Percentiles rank a stretch among this genome's conserved stretches.
Conservation (phyloP, 345 rosid genomes). For the Populus deltoides region DNA sequence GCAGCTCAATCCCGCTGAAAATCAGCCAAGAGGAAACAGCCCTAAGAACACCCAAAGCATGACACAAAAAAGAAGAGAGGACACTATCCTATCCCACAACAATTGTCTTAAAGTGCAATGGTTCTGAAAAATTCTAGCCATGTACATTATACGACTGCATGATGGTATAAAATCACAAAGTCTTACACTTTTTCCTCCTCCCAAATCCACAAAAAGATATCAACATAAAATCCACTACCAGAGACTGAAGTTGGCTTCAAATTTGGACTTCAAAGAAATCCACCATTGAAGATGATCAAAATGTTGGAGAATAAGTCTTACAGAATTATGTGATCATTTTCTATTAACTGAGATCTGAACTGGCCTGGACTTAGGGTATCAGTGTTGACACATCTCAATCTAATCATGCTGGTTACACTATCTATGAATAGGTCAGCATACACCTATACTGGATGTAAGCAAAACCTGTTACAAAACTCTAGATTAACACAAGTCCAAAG, state of each 20-base stretch:
- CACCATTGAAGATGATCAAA: background rate
- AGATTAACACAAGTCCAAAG: background rate
- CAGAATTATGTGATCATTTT: background rate
- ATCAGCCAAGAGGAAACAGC: background rate
- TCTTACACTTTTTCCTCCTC: background rate
- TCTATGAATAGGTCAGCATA: background rate
- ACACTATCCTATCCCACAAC: background rate
- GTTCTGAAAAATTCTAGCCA: background rate
- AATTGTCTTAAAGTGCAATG: background rate
- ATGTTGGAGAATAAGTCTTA: background rate
- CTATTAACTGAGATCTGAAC: background rate
- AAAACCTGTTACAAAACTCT: background rate
- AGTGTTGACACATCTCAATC: no score
- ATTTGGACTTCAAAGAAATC: background rate
- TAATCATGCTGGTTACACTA: no score
- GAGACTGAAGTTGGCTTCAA: background rate
- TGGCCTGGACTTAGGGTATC: background rate
- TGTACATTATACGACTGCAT: no score
- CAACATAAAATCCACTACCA: background rate
- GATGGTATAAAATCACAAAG: background rate
- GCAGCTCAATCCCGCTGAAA: background rate
- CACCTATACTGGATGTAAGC: background rate
- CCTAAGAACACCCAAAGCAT: background rate
- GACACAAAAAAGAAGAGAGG: background rate
- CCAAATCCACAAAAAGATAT: background rate